Evolutionary conservation across 2,329 filamentous ascomycete genomes (phyloP).

Genomic region (Colletotrichum lupini): DNA sequence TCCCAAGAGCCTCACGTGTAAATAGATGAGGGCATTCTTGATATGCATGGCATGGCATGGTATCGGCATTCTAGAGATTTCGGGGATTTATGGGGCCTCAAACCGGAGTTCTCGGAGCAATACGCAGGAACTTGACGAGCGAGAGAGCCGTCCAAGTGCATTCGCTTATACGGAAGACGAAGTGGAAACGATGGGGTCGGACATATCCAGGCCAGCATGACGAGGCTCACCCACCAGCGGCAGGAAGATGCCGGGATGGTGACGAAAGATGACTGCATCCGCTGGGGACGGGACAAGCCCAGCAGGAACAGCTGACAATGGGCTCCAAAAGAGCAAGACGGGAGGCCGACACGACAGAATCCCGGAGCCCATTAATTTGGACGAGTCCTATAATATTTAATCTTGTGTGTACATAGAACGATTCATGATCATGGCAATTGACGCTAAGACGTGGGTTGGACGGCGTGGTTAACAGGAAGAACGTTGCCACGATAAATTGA

Average conservation of each 20-base stretch:
- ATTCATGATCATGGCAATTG: slow-evolving; percentile 35
- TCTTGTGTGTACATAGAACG: slow-evolving; percentile 43
- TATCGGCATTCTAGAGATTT: slow-evolving; percentile 60
- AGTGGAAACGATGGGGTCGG: slow-evolving; percentile 30
- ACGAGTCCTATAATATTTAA: slow-evolving; percentile 44
- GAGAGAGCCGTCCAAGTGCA: slow-evolving; percentile 44
- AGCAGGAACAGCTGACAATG: slow-evolving; percentile 27
- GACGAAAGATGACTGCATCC: slow-evolving; percentile 34
- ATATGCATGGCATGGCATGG: slow-evolving; percentile 61
- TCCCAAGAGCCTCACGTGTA: slow-evolving; percentile 52
- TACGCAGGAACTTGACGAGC: slow-evolving; percentile 45
- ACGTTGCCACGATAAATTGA: slow-evolving; percentile 33
- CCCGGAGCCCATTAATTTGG: slow-evolving; percentile 34
- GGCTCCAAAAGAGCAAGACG: slow-evolving; percentile 23
- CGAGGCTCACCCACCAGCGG: slow-evolving; percentile 26
- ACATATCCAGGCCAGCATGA: slow-evolving; percentile 34
- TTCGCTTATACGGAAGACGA: slow-evolving; percentile 54
- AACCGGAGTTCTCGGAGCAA: slow-evolving; percentile 60
- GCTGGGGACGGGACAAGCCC: slow-evolving; percentile 30
- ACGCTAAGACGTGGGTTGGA: slow-evolving; percentile 33
- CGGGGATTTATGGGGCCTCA: slow-evolving; percentile 51
- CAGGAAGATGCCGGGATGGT: slow-evolving; percentile 36
- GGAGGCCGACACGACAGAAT: slow-evolving; percentile 29
- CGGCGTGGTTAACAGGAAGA: slow-evolving; percentile 32
- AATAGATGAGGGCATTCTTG: slow-evolving; percentile 62